These are phyloP conservation scores for Vigna angularis DNA, from an alignment of 306 rosid species.

Conservation along the genomic window DNA sequence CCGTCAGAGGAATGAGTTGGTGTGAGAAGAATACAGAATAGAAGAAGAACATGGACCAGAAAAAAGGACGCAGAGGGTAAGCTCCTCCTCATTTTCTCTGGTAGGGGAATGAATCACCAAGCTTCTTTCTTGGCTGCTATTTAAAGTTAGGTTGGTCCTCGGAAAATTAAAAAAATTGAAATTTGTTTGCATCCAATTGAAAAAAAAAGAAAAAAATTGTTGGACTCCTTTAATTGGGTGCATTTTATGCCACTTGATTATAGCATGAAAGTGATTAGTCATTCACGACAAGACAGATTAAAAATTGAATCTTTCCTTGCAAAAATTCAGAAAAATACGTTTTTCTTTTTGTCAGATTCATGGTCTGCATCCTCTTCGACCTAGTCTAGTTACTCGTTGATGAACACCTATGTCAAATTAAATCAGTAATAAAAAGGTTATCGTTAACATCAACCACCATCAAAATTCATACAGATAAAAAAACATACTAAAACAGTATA, in stretches of 20 bases:
- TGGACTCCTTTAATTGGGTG: background rate
- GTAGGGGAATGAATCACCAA: slow-evolving; percentile 25
- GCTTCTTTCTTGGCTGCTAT: slow-evolving; percentile 41
- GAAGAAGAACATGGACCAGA: slow-evolving; percentile 37
- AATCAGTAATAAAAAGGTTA: no score
- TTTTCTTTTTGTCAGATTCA: no score
- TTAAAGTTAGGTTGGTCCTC: slow-evolving; percentile 52
- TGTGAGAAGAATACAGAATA: slow-evolving; percentile 39
- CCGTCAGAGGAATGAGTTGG: slow-evolving; percentile 43
- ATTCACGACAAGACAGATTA: background rate
- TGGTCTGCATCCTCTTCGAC: no score
- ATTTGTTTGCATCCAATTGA: slow-evolving; percentile 15
- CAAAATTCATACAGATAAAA: no score
- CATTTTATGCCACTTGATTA: slow-evolving; percentile 7
- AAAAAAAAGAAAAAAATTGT: slow-evolving; percentile 14
- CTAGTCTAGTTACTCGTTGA: no score
- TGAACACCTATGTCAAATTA: no score
- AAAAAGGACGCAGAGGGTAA: slow-evolving; percentile 16
- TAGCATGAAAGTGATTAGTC: background rate
- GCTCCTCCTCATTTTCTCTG: slow-evolving; percentile 44
- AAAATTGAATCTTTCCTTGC: background rate
- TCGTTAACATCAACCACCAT: no score
- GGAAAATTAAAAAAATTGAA: slow-evolving; percentile 33
- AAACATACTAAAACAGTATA: no score
- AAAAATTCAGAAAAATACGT: background rate